phyloP scores from a whole-genome alignment of 768 basidiomycete genomes.

The Mrakia hoshinonis region DNA sequence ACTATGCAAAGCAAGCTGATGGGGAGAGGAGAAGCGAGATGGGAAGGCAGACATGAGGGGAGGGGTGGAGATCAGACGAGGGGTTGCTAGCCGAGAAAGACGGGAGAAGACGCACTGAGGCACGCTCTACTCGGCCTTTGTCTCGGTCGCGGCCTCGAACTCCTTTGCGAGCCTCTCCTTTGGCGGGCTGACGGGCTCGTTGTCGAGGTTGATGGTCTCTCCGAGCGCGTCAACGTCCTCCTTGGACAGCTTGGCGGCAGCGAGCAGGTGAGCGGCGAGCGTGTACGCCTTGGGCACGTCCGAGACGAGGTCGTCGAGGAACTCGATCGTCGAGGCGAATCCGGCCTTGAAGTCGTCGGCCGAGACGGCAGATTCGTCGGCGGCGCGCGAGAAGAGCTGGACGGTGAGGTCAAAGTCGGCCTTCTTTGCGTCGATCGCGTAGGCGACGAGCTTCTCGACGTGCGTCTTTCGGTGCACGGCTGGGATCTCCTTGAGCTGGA shows the following conservation, averaged over 20 bases:
- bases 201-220: slow-evolving; percentile 26
- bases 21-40: background rate
- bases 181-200: slow-evolving; percentile 19
- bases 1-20: no score
- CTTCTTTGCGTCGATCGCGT: slow-evolving; percentile 68
- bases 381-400: slow-evolving; percentile 59
- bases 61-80: background rate
- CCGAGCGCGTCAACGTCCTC: slow-evolving; percentile 37
- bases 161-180: slow-evolving; percentile 23
- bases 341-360: slow-evolving; percentile 57
- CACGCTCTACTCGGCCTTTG: background rate
- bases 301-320: slow-evolving; percentile 78
- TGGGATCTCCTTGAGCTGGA: slow-evolving; percentile 66
- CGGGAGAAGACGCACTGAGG: background rate
- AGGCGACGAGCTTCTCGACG: slow-evolving; percentile 64
- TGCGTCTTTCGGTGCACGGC: slow-evolving; percentile 55
- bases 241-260: slow-evolving; percentile 33
- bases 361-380: slow-evolving; percentile 55
- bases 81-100: background rate
- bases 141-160: slow-evolving; percentile 35
- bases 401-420: slow-evolving; percentile 68
- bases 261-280: slow-evolving; percentile 63
- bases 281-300: slow-evolving; percentile 80
- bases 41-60: background rate
- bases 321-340: slow-evolving; percentile 58